A percentile compares a stretch with the other conserved stretches of the same genome.
Evolutionary conservation across 306 rosid genomes (phyloP).

Genomic region (Dryas alaskensis): DNA sequence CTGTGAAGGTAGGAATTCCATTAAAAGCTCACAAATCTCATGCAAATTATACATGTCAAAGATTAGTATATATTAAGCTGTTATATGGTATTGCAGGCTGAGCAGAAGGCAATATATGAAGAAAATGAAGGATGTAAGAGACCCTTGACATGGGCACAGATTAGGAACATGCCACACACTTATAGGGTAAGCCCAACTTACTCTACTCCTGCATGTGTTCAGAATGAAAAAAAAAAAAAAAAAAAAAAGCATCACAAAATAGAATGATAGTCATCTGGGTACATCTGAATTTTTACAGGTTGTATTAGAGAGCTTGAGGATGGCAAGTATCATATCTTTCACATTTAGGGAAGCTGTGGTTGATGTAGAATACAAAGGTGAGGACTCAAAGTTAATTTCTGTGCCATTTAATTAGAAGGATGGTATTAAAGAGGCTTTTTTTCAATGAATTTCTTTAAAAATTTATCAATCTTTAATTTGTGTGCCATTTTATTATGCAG

Average conservation of each 20-base stretch:
- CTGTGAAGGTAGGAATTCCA: constrained; percentile 43
- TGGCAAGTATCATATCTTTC: constrained; percentile 89
- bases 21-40: constrained; percentile 17
- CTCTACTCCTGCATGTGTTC: not conserved
- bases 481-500: constrained; percentile 29
- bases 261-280: no score
- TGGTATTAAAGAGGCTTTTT: not conserved
- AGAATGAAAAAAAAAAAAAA: not conserved
- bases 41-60: not conserved
- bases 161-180: constrained; percentile 63
- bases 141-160: constrained; percentile 71
- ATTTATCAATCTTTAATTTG: not conserved
- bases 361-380: constrained; percentile 81
- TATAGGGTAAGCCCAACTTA: constrained; percentile 41
- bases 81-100: constrained; percentile 42
- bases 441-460: not conserved
- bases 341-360: constrained; percentile 84
- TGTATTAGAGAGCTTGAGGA: constrained; percentile 77
- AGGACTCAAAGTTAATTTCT: constrained; percentile 13
- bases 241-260: not conserved
- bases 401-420: not conserved
- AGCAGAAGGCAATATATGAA: constrained; percentile 64
- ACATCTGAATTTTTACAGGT: constrained; percentile 35
- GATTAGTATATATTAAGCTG: not conserved
- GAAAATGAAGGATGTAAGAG: constrained; percentile 53